Conservation (phyloP, 129 eudicot genomes). For the Centella asiatica region DNA sequence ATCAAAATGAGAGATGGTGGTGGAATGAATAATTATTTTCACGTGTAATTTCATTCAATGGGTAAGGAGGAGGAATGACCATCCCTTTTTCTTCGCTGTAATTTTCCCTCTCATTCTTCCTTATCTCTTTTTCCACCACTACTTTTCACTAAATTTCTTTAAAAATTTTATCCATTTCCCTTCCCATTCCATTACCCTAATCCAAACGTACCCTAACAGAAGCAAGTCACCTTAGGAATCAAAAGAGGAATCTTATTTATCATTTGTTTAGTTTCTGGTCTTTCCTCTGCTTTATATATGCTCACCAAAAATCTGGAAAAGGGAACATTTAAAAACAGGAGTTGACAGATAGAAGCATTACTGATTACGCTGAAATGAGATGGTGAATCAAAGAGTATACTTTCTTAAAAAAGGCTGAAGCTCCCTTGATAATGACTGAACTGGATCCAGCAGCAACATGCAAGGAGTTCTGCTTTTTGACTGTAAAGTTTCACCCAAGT, state of each 20-base stretch:
- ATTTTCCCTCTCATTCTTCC: no score
- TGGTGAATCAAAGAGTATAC: constrained; percentile 21
- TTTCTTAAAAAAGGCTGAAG: constrained; percentile 54
- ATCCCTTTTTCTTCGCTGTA: no score
- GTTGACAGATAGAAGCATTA: no score
- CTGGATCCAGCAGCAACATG: constrained; percentile 69
- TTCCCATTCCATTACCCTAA: not conserved
- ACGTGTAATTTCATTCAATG: no score
- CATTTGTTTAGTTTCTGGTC: constrained; percentile 22
- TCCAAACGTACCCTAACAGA: not conserved
- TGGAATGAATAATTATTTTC: no score
- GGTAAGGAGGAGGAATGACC: no score
- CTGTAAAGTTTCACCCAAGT: constrained; percentile 47
- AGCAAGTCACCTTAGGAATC: constrained; percentile 56
- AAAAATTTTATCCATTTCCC: not conserved
- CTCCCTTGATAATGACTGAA: constrained; percentile 40
- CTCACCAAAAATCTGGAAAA: constrained; percentile 47
- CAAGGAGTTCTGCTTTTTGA: constrained; percentile 47
- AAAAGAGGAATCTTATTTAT: constrained; percentile 53
- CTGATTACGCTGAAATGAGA: not conserved
- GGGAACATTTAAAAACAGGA: not conserved
- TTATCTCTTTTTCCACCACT: no score
- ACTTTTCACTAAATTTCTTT: no score
- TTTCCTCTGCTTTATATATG: constrained; percentile 33
- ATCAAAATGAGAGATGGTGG: no score